Base-by-base conservation (phyloP, 805 yeast genomes). In the Metschnikowia amazonensis region DNA sequence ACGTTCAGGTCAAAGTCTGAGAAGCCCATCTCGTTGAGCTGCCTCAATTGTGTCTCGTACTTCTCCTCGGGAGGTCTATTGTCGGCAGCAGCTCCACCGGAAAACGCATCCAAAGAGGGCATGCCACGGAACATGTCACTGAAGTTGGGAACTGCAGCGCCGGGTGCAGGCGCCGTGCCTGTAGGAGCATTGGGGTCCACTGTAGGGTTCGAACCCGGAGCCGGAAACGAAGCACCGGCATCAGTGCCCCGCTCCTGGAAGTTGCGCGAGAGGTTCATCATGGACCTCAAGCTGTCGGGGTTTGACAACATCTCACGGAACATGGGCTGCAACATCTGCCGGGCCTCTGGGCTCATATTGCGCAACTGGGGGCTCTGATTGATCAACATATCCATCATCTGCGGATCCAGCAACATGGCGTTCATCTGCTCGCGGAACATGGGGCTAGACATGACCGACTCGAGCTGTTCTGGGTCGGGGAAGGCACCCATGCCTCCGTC, bases 1-100 rank as follows among this genome's bases (percentile, higher is more conserved):
- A 94, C 89, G 60, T 94, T 94, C 55, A 87, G 77, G 55, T 92
- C 98, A 62, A 92, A 92, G 55, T 92, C 97, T 55, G 79, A 81
- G 70, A 92, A 92, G n/a, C 76, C 76, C 76, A 72, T 72, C 50
- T 72, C 76, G 55, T 72, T 72, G 57, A 72, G 67, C 53, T 70
- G 76, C 50, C 74, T 60, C 57, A 72, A 67, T 50, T 72, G 76
- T 35, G 47, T 55, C 51, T 67, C 74, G 57, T 67, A 72, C 43
- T 73, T 60, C 55, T 69, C 76, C 57, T 72, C 76, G 3, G 76
- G 76, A 5, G 76, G 76, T 27, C 75, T 60, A 49, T 52, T 70
- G 52, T 72, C 76, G 2, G 57, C 60, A 14, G 47, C 65, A 14
- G 68, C 64, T 28, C 68, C 57, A 21, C 51, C 62, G 9, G 79